Base-by-base conservation (phyloP, 2,329 filamentous ascomycete genomes). In the Drechslerella stenobrocha region DNA sequence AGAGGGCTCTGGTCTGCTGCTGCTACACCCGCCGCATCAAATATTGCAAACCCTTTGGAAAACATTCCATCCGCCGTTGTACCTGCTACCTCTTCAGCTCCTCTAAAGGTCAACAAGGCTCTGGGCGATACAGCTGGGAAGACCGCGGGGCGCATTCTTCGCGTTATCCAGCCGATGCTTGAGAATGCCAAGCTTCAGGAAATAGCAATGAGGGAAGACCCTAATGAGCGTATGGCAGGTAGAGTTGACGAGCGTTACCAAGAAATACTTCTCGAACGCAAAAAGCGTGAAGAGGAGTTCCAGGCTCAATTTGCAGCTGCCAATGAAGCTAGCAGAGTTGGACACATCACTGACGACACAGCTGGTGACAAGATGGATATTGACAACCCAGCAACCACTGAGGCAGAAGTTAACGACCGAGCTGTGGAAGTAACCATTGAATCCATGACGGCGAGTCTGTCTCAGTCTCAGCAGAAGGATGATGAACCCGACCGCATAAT, bases 191-290 rank as follows among this genome's bases (percentile, higher is more conserved):
- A 63, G 9, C 51, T 56, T 18, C 50, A 69, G n/a, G 64, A 69
- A 24, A 35, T 61, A 7, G 51, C 56, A 20, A 61, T 63, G 64
- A 40, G 64, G 22, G 64, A 69, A 34, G 64, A 69, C 47, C 64
- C 64, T 2, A 61, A 69, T 15, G 64, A 69, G 18, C 64, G 64
- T 13, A 48, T 63, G 47, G 64, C 64, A 9, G 56, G 58, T 15
- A 57, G 63, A 32, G 56, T 63, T 18, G 64, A 69, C 26, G 64
- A 69, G 35, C 51, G 64, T 42, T 63, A 69, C n/a, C 64, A 61
- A 15, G 64, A 69, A 18, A 63, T 63, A n/a, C 26, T 67, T 5
- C 34, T 48, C 0, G 63, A 67, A 15, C 48, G 55, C 20, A 67
- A 67, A 30, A 67, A 67, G 20, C 55, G 55, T 8, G 61, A 66